Conservation (phyloP, 2,329 filamentous ascomycete genomes). For the Zopfia rhizophila region DNA sequence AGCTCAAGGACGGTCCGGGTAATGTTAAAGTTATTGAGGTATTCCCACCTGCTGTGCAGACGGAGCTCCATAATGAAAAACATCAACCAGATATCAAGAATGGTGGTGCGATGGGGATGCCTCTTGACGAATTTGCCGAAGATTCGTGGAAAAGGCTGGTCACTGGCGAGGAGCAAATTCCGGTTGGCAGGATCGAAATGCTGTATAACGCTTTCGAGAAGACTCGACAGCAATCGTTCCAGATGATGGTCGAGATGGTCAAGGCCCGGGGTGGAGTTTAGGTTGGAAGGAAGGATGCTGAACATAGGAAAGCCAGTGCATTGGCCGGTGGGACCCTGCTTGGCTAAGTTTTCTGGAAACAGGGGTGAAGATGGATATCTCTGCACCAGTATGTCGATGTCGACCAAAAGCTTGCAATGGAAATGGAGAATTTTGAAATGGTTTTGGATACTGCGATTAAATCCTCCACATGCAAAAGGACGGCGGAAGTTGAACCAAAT, state of each 20-base stretch:
- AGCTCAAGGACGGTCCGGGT: slow-evolving; percentile 57
- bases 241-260: slow-evolving; percentile 29
- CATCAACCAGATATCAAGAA: slow-evolving; percentile 65
- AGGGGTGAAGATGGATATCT: too few relatives aligned
- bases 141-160: slow-evolving; percentile 60
- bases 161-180: slow-evolving; percentile 63
- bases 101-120: slow-evolving; percentile 64
- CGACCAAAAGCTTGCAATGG: too few relatives aligned
- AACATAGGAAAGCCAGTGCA: too few relatives aligned
- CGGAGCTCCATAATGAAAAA: slow-evolving; percentile 65
- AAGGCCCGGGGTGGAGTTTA: slow-evolving; percentile 11
- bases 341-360: too few relatives aligned
- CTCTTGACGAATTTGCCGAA: slow-evolving; percentile 62
- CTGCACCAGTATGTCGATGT: too few relatives aligned
- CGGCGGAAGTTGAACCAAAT: too few relatives aligned
- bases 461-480: too few relatives aligned
- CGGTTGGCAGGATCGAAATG: slow-evolving; percentile 57
- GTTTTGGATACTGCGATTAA: too few relatives aligned
- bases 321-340: too few relatives aligned
- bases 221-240: slow-evolving; percentile 56
- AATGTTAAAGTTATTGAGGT: slow-evolving; percentile 66
- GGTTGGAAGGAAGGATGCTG: too few relatives aligned
- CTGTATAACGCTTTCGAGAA: slow-evolving; percentile 60
- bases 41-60: slow-evolving; percentile 66
- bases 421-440: too few relatives aligned